Evolutionary conservation across 1,139 yeast species (phyloP), one percentile per base, ranked within the genome.

Genomic region (Suhomyces coccinellae): DNA sequence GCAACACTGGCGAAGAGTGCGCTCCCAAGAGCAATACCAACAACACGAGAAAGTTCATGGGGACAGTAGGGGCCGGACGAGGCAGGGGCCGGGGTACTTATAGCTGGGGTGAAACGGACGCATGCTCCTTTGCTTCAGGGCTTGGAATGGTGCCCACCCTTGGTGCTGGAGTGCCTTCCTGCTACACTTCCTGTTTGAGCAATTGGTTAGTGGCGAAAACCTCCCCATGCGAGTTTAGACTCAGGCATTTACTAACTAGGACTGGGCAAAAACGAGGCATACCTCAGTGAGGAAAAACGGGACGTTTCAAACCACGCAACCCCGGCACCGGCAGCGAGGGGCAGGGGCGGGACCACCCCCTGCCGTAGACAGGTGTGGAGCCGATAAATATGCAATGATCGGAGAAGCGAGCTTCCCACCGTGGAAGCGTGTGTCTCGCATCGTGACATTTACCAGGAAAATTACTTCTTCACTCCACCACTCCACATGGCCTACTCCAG

Each of bases 401-500:
- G 24, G 24, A 20, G 24, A 2, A 17, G 20, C 6, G 20, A 4
- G 6, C 4, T 4, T 4, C 6, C 20, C 20, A 17, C 20, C 20
- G 20, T 17, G 4, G 8, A n/a, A n/a, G n/a, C n/a, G 24, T 9
- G 8, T 20, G 24, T 20, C 24, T 20, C 24, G 24, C 24, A 20
- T 17, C 6, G n/a, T 17, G 20, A 17, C 24, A 6, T 5, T 20
- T 20, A 6, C 9, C 6, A 7, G 5, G 24, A 20, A 20, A 20
- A 20, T 5, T 20, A 20, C 5, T 6, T 20, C 6, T 20, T 9
- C 24, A 20, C 8, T n/a, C n/a, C n/a, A 20, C 8, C 8, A 20
- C 29, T 11, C 29, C n/a, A 46, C n/a, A 46, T 46, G 46, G 24
- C 41, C 11, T 52, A 50, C 38, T 39, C 43, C 17, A 52, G 55